Evolutionary conservation across 108 stramenopile genomes (phyloP), one percentile per base, ranked within the genome.

Genomic region (Skeletonema menzelii): DNA sequence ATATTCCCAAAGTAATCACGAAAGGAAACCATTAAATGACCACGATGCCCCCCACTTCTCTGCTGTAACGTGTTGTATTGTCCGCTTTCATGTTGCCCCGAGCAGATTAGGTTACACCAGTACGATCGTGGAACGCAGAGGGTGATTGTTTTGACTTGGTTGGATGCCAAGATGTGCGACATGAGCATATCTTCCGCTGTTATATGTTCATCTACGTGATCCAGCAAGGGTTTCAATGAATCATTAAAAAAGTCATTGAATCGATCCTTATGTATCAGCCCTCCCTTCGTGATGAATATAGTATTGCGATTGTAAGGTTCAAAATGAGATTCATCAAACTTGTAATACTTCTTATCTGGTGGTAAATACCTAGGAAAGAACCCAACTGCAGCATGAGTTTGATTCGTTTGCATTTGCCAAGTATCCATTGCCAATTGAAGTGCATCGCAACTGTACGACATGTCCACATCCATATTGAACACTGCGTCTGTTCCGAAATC

Each of bases 131-230:
- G 49, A 53, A 53, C 49, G 49, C 49, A 53, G 1, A 53, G 22
- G 0, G 49, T 53, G 8, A 53, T 53, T 22, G 8, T 53, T 22
- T 53, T 53, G 7, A 53, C 49, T 22, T 53, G 20, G 1, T 53
- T 53, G 1, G 49, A 53, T 2, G 49, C 49, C 22, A 53, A 1
- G 49, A 53, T 22, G 24, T n/a, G 8, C 7, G 49, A 53, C 49
- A 53, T 53, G 6, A 53, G 49, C 49, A 53, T 53, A 53, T 53
- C 49, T 22, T 53, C 49, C 22, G 49, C 49, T 53, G 49, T 53
- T 24, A 10, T 53, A 53, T 53, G 49, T 53, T 53, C 20, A 7
- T 53, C 49, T 10, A 53, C 49, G 24, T 53, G 49, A 53, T 22
- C 10, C 22, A 53, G 7, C 2, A 53, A 22, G 1, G 49, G 49